Evolutionary conservation across 352 stramenopile species (phyloP), one percentile per base, ranked within the genome.

Genomic region (Phytophthora ohioensis): DNA sequence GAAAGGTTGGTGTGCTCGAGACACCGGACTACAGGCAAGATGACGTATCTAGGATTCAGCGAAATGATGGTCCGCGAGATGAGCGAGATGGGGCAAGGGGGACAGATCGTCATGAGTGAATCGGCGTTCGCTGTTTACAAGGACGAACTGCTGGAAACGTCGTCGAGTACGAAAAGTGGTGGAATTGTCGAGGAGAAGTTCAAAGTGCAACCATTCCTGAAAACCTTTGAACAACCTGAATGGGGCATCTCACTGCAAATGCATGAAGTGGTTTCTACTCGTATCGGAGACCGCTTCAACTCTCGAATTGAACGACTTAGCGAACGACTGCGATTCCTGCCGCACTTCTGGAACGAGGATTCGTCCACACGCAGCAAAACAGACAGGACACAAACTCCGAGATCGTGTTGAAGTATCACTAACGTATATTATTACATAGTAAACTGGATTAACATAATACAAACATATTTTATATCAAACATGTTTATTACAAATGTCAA

Each of bases 11-110:
- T 94, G 36, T 87, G 73, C 38, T 78, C 76, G n/a, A 87, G 80
- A 52, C 88, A 95, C 64, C 84, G 78, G 6, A 91, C 81, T 5
- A 95, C 87, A 1, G 84, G 84, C 59, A 92, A 92, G 67, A 91
- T 87, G 76, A 93, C 84, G 41, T 93, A 93, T 68, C 34, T 89
- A 12, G 88, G 88, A 12, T 66, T 86, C 27, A 88, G 79, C 56
- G 85, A 93, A 67, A 80, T 92, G 66, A 78, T 91, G 27, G 81
- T 83, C 6, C 81, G 81, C 31, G 86, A 93, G 49, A 80, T 95
- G 55, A 84, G 80, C 42, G 82, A 93, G 49, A 55, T 87, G 45
- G 85, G 84, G 30, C 71, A 79, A 41, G 87, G 87, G 4, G 87
- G 87, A 13, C 83, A 95, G 59, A 80, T 95, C 8, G 71, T 93